Percentiles rank a stretch among this genome's conserved stretches.
These are phyloP conservation scores for Lithospermum erythrorhizon DNA, from an alignment of 257 asterid genomes.

Conservation along the genomic window DNA sequence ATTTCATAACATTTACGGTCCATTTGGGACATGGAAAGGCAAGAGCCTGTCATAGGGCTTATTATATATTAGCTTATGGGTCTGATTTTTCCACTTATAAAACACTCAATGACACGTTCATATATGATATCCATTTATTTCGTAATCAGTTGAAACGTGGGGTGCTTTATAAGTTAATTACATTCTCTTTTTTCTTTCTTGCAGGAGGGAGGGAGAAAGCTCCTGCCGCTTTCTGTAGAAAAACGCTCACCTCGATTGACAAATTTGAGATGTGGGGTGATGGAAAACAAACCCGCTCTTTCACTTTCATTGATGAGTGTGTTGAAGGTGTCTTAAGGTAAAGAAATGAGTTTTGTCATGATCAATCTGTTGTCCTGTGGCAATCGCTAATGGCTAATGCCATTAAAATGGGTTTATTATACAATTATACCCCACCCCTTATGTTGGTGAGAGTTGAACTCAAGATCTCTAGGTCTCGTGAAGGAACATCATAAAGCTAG, in stretches of 20 bases:
- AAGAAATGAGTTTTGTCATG: not conserved
- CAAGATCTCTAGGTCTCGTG: too few relatives aligned
- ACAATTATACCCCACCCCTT: too few relatives aligned
- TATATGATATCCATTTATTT: not conserved
- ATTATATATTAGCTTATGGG: not conserved
- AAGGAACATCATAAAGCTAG: too few relatives aligned
- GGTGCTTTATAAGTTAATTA: not conserved
- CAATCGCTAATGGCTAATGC: not conserved
- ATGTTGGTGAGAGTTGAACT: not conserved
- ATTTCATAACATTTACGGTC: constrained; percentile 88
- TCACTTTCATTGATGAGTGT: constrained; percentile 37
- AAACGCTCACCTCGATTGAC: constrained; percentile 60
- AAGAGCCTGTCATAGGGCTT: not conserved
- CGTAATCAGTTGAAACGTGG: too few relatives aligned
- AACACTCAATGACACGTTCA: not conserved
- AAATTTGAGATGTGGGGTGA: constrained; percentile 83
- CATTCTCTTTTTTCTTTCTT: not conserved
- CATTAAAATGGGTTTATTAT: too few relatives aligned
- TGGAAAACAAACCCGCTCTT: constrained; percentile 33
- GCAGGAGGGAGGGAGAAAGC: constrained; percentile 93
- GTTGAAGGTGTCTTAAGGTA: constrained; percentile 35
- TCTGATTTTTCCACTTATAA: too few relatives aligned
- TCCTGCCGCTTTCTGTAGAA: constrained; percentile 92
- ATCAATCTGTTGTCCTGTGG: not conserved
- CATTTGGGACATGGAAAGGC: constrained; percentile 98